phyloP scores from a whole-genome alignment of 352 stramenopile genomes.

The Phytophthora tentaculata region DNA sequence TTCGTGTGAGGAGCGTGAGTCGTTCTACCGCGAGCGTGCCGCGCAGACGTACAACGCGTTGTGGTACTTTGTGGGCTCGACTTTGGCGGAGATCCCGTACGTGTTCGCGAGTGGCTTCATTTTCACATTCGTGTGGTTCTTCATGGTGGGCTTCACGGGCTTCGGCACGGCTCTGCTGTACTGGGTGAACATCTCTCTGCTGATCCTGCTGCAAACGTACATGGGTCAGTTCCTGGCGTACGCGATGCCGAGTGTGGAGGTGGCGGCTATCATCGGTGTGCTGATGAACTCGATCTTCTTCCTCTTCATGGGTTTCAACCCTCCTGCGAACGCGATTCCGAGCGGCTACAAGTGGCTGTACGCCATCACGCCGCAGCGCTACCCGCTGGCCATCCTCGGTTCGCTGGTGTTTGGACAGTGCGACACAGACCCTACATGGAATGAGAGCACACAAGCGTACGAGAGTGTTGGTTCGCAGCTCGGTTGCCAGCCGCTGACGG shows the following conservation, averaged over 20 bases:
- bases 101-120: slow-evolving; percentile 46
- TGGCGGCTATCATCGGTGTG: slow-evolving; percentile 31
- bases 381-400: slow-evolving; percentile 27
- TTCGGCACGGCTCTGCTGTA: slow-evolving; percentile 36
- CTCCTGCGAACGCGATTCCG: slow-evolving; percentile 29
- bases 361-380: slow-evolving; percentile 40
- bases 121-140: slow-evolving; percentile 46
- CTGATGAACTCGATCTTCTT: slow-evolving; percentile 38
- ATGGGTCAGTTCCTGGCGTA: slow-evolving; percentile 43
- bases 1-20: slow-evolving; percentile 40
- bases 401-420: slow-evolving; percentile 31
- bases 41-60: slow-evolving; percentile 86
- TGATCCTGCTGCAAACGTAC: slow-evolving; percentile 47
- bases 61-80: slow-evolving; percentile 79
- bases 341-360: slow-evolving; percentile 35
- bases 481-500: slow-evolving; percentile 22
- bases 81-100: slow-evolving; percentile 83
- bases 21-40: slow-evolving; percentile 77
- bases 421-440: slow-evolving; percentile 27
- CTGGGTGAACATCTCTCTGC: slow-evolving; percentile 40
- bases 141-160: slow-evolving; percentile 48
- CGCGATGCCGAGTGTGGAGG: slow-evolving; percentile 30
- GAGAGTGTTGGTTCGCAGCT: slow-evolving; percentile 27
- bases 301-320: slow-evolving; percentile 38
- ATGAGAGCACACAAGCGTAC: slow-evolving; percentile 26